Percentiles rank a stretch among this genome's conserved stretches.
phyloP scores from a whole-genome alignment of 106 monocot genomes.

The Xerophyta viscosa region DNA sequence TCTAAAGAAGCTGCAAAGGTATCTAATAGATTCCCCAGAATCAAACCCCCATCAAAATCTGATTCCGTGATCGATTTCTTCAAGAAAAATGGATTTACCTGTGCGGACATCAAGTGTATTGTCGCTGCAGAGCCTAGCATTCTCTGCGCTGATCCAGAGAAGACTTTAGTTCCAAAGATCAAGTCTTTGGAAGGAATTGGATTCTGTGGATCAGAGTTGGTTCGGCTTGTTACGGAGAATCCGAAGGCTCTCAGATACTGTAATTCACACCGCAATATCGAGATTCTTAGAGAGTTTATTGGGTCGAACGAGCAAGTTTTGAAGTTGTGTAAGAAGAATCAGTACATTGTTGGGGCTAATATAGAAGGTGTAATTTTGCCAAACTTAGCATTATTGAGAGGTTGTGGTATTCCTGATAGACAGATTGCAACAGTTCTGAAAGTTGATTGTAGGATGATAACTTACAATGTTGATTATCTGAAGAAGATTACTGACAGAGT shows the following conservation, averaged over 20 bases:
- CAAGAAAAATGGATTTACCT: slow-evolving; percentile 2
- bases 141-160: slow-evolving; percentile 21
- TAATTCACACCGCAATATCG: background rate
- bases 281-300: background rate
- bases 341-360: background rate
- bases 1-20: slow-evolving; percentile 8
- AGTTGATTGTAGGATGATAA: background rate
- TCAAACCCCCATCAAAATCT: slow-evolving; percentile 21
- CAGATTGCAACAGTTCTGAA: background rate
- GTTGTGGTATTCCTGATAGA: background rate
- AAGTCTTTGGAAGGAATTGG: slow-evolving; percentile 6
- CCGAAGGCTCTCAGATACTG: background rate
- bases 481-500: background rate
- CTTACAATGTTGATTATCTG: background rate
- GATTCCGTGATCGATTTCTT: slow-evolving; percentile 20
- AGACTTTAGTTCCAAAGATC: slow-evolving; percentile 18
- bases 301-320: background rate
- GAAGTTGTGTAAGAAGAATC: background rate
- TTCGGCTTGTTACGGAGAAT: background rate
- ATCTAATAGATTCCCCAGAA: slow-evolving; percentile 8
- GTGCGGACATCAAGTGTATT: slow-evolving; percentile 7
- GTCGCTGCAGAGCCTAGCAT: background rate
- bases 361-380: background rate
- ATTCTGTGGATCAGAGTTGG: slow-evolving; percentile 9
- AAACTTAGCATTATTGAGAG: slow-evolving; percentile 3